phyloP scores from a whole-genome alignment of 805 yeast species.

The Millerozyma miso region DNA sequence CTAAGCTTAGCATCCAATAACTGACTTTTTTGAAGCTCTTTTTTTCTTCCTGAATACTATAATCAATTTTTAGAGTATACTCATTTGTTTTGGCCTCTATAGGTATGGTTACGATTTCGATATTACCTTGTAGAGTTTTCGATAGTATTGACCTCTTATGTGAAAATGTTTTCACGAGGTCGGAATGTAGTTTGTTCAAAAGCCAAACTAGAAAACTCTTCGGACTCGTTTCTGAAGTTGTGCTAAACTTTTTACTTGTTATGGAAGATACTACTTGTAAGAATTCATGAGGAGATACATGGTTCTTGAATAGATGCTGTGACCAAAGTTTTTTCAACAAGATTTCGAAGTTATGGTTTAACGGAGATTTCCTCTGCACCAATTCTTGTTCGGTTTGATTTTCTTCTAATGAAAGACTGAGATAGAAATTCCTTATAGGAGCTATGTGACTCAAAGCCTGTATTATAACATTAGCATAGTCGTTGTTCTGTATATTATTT shows the following conservation, averaged over 20 bases:
- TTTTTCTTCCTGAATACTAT: conserved; percentile 8
- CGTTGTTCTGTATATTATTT: conserved; percentile 48
- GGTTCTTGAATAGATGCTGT: conserved; percentile 49
- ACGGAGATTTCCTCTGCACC: conserved; percentile 12
- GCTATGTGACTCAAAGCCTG: conserved; percentile 53
- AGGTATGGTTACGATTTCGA: conserved; percentile 26
- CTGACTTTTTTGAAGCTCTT: conserved; percentile 6
- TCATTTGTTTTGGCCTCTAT: conserved; percentile 8
- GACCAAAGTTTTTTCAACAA: conserved; percentile 65
- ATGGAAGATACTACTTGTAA: conserved; percentile 43
- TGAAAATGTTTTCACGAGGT: conserved; percentile 8
- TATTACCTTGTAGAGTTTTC: conserved; percentile 50
- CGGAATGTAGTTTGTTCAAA: conserved; percentile 41
- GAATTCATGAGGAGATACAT: conserved; percentile 66
- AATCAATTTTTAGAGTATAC: conserved; percentile 19
- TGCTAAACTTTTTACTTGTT: conserved; percentile 42
- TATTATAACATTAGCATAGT: conserved; percentile 54
- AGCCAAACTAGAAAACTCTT: conserved; percentile 58
- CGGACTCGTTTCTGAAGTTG: conserved; percentile 46
- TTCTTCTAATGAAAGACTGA: conserved; percentile 26
- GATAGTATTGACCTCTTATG: conserved; percentile 20
- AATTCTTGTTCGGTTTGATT: conserved; percentile 17
- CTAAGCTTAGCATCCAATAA: conserved; percentile 57
- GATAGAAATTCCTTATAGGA: conserved; percentile 38
- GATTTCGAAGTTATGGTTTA: conserved; percentile 42